A percentile compares a stretch with the other conserved stretches of the same genome.
Conservation (phyloP, 1,284 basidiomycete species). For the Ustilago loliicola region DNA sequence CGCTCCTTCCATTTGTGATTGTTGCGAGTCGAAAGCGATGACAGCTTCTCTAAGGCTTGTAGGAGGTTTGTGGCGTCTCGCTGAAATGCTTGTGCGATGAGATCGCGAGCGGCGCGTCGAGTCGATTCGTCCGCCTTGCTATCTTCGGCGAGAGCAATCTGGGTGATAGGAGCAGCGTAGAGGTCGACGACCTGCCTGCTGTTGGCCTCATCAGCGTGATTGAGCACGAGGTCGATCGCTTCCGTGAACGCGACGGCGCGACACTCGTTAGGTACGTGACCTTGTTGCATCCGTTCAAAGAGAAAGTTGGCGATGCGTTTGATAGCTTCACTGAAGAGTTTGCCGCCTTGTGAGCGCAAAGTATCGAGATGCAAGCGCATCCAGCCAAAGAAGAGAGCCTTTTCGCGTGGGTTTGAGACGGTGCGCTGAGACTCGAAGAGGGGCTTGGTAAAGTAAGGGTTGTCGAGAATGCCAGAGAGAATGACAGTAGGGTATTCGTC, state of each 20-base stretch:
- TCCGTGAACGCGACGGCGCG: constrained; percentile 44
- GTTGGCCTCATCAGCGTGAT: constrained; percentile 47
- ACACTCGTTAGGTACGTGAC: constrained; percentile 47
- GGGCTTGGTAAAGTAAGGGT: constrained; percentile 38
- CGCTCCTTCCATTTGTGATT: constrained; percentile 30
- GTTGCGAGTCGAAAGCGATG: constrained; percentile 34
- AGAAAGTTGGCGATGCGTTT: constrained; percentile 63
- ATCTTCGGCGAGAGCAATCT: constrained; percentile 43
- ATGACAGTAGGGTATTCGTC: constrained; percentile 56
- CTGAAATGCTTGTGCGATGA: constrained; percentile 49
- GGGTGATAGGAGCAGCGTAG: constrained; percentile 55
- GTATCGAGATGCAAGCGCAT: constrained; percentile 53
- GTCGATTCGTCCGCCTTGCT: constrained; percentile 29
- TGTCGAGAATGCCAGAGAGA: constrained; percentile 62
- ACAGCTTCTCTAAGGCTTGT: constrained; percentile 34
- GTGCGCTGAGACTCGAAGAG: constrained; percentile 40
- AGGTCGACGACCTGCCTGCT: constrained; percentile 55
- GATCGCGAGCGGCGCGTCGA: constrained; percentile 40
- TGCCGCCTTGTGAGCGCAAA: constrained; percentile 28
- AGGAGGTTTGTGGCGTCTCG: constrained; percentile 39
- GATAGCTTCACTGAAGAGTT: constrained; percentile 54
- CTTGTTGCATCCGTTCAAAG: constrained; percentile 64
- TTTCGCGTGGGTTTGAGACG: constrained; percentile 37
- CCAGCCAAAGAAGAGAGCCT: constrained; percentile 46
- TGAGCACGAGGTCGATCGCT: constrained; percentile 39